These are phyloP conservation scores for Ogataea dorogensis DNA, from an alignment of 805 yeast species.

Conservation along the genomic window DNA sequence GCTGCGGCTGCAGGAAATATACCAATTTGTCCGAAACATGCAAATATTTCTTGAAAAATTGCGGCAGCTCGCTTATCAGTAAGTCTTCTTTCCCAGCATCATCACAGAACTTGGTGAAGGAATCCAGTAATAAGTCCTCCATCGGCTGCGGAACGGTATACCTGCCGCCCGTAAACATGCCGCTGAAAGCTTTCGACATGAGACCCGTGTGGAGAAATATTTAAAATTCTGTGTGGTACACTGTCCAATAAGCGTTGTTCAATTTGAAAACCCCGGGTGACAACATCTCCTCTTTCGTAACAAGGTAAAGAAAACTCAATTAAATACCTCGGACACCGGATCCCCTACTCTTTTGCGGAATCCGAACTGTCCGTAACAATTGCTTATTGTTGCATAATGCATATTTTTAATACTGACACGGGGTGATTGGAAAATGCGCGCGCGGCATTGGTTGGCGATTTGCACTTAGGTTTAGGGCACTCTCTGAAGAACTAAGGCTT, in stretches of 20 bases:
- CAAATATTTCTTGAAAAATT: conserved; percentile 32
- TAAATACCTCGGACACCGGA: conserved; percentile 8
- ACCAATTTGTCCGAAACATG: conserved; percentile 31
- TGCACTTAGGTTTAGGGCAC: neutral
- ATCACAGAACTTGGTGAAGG: conserved; percentile 40
- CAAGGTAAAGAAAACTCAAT: neutral
- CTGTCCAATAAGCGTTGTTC: conserved; percentile 2
- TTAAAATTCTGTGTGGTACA: neutral
- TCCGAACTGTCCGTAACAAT: conserved; percentile 7
- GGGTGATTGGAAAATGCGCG: conserved; percentile 13
- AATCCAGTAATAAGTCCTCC: conserved; percentile 45
- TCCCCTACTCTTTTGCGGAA: conserved; percentile 3
- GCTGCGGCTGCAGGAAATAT: conserved; percentile 27
- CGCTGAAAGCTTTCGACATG: conserved; percentile 18
- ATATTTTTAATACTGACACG: conserved; percentile 1
- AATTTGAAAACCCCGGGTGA: conserved; percentile 1
- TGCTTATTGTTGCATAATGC: neutral
- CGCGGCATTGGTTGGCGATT: conserved; percentile 20
- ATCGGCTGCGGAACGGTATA: conserved; percentile 39
- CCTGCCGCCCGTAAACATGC: conserved; percentile 19
- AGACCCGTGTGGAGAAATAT: conserved; percentile 1
- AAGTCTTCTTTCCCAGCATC: conserved; percentile 39
- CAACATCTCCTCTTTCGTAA: neutral
- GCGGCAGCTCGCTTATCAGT: conserved; percentile 28
- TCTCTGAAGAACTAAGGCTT: too few species aligned